Evolutionary conservation across 2,329 filamentous ascomycete genomes (phyloP), one percentile per base, ranked within the genome.

Genomic region (Parasarocladium wereldwijsianum): DNA sequence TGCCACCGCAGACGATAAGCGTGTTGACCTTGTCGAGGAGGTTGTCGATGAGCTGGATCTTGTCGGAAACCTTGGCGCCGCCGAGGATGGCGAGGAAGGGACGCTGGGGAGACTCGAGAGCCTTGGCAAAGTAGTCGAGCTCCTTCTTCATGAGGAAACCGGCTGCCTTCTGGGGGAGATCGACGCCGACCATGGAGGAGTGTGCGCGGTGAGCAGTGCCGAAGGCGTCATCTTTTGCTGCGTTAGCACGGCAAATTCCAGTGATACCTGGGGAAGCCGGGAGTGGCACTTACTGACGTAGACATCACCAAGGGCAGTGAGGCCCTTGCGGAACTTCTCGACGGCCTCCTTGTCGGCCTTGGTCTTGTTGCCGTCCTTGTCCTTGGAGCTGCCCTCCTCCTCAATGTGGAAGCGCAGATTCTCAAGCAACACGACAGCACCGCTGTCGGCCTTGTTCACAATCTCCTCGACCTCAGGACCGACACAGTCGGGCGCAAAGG

Each of bases 81-180:
- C 90, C 90, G 32, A 98, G 81, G 53, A 98, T 98, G 55, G 90
- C 92, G 32, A 98, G 77, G 81, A 98, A 98, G 37, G 90, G 90
- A 34, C 87, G 77, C 64, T 92, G 70, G 38, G 90, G 90, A 46
- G 70, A 75, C 66, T 98, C 90, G 37, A 98, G 80, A 22, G 85
- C 90, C 66, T 94, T 74, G 41, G 90, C 90, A 54, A 98, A 98
- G 76, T 98, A 98, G 54, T 98, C 90, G 39, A 98, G 80, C 63
- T 98, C 90, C 70, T 96, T 98, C 80, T 98, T 98, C 70, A 98
- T 85, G 50, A 98, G 76, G 76, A 94, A 98, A 39, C 90, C 90
- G 34, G 87, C 83, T 8, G 90, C 90, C 69, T 93, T 94, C 58
- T 96, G 84, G 44, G 87, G 86, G 28, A 98, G 78, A 43, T 94